phyloP scores from a whole-genome alignment of 2,329 filamentous ascomycete species.

The Stachybotrys chlorohalonatus region DNA sequence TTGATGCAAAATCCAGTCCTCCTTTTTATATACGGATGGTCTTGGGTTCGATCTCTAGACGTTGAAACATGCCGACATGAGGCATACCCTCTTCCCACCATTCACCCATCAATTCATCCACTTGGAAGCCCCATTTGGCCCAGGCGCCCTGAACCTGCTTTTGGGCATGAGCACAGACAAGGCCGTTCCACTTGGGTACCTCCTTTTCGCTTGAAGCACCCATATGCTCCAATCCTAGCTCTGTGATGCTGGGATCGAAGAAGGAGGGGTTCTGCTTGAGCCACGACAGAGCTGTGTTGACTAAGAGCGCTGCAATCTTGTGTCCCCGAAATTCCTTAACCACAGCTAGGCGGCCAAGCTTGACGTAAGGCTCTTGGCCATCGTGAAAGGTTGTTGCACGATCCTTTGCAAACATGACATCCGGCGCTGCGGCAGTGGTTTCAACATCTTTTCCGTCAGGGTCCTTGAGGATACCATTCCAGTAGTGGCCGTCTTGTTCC shows the following conservation, averaged over 20 bases:
- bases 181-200: conserved; percentile 59
- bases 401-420: conserved; percentile 22
- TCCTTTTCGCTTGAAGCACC: conserved; percentile 27
- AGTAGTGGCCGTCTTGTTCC: conserved; percentile 37
- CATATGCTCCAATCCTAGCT: conserved; percentile 33
- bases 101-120: conserved; percentile 62
- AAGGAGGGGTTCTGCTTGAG: conserved; percentile 48
- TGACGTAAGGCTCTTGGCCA: conserved; percentile 67
- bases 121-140: conserved; percentile 61
- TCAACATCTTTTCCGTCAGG: conserved; percentile 5
- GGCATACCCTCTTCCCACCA: conserved; percentile 82
- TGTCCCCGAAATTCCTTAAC: conserved; percentile 54
- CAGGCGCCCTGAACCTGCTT: conserved; percentile 55
- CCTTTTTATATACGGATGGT: conserved; percentile 13
- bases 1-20: neutral
- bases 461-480: conserved; percentile 29
- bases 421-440: neutral
- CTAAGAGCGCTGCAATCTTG: conserved; percentile 55
- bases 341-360: conserved; percentile 71
- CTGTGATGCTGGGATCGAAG: conserved; percentile 41
- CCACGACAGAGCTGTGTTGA: conserved; percentile 62
- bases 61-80: conserved; percentile 74
- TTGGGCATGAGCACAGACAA: conserved; percentile 76
- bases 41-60: conserved; percentile 28
- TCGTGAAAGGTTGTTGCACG: conserved; percentile 44